Percentiles rank a stretch among this genome's conserved stretches.
Evolutionary conservation across 352 stramenopile species (phyloP).

Genomic region (Pythium aristosporum): DNA sequence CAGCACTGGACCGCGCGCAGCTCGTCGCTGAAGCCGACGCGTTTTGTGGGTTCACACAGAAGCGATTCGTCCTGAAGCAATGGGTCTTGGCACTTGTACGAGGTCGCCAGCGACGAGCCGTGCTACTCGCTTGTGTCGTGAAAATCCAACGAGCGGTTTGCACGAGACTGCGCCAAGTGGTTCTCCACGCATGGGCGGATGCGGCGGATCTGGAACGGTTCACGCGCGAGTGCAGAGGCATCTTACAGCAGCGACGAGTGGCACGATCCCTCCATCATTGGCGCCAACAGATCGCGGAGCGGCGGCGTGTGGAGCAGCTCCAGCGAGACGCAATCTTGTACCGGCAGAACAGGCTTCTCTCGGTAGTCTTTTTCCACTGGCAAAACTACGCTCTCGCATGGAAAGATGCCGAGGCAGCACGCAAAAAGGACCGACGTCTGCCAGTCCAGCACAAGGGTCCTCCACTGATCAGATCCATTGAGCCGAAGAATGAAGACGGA

Average conservation of each 20-base stretch:
- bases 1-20: background rate
- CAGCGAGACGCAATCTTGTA: slow-evolving; percentile 30
- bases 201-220: background rate
- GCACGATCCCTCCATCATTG: slow-evolving; percentile 6
- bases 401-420: slow-evolving; percentile 39
- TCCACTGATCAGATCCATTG: background rate
- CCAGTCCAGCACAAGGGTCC: background rate
- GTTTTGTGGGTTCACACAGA: background rate
- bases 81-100: slow-evolving; percentile 9
- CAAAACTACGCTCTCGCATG: slow-evolving; percentile 75
- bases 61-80: background rate
- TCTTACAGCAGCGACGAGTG: background rate
- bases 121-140: slow-evolving; percentile 49
- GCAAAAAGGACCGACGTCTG: background rate
- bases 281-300: slow-evolving; percentile 1
- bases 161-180: slow-evolving; percentile 5
- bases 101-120: slow-evolving; percentile 37
- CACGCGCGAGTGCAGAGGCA: background rate
- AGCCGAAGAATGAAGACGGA: background rate
- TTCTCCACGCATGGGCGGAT: slow-evolving; percentile 10
- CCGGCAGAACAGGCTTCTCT: slow-evolving; percentile 32
- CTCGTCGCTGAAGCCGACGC: background rate
- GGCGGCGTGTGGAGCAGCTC: slow-evolving; percentile 17
- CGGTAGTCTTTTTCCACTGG: slow-evolving; percentile 64
- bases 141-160: slow-evolving; percentile 36